A percentile compares a stretch with the other conserved stretches of the same genome.
Evolutionary conservation across 1,284 basidiomycete genomes (phyloP).

Genomic region (Tylopilus microsporus): DNA sequence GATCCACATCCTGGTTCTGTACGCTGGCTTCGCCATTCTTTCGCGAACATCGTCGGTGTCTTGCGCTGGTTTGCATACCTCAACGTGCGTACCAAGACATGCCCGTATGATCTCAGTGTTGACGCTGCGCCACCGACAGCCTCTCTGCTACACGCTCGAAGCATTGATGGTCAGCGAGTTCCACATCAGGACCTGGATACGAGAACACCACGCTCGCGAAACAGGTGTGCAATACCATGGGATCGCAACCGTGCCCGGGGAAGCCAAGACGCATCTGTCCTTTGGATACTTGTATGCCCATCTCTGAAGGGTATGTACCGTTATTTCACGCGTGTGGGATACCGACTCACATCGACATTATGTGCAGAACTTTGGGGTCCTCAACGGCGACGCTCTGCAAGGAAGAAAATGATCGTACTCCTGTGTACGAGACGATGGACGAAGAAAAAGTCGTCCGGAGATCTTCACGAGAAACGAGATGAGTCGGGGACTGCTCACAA

Average conservation of each 20-base stretch:
- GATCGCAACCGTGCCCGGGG: conserved; percentile 16
- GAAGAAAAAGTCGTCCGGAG: conserved; percentile 15
- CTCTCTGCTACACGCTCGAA: conserved; percentile 48
- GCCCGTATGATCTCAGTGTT: background rate
- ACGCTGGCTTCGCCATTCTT: conserved; percentile 34
- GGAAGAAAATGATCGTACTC: conserved; percentile 21
- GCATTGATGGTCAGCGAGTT: conserved; percentile 53
- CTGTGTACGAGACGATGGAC: background rate
- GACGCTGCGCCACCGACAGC: conserved; percentile 25
- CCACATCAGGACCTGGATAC: conserved; percentile 49
- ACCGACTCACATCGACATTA: background rate
- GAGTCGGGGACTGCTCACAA: background rate
- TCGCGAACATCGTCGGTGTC: conserved; percentile 41
- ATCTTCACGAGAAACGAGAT: background rate
- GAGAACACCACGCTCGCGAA: conserved; percentile 46
- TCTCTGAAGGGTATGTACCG: conserved; percentile 57
- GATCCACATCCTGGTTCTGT: conserved; percentile 40
- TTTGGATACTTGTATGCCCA: conserved; percentile 59
- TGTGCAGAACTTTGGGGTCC: conserved; percentile 50
- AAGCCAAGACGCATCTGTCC: conserved; percentile 40
- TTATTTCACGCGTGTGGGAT: background rate
- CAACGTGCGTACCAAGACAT: conserved; percentile 41
- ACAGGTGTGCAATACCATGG: conserved; percentile 55
- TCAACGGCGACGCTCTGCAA: conserved; percentile 42
- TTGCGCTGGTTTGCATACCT: conserved; percentile 60